These are phyloP conservation scores for Curvularia eragrostidis DNA, from an alignment of 2,329 filamentous ascomycete genomes.

Conservation along the genomic window DNA sequence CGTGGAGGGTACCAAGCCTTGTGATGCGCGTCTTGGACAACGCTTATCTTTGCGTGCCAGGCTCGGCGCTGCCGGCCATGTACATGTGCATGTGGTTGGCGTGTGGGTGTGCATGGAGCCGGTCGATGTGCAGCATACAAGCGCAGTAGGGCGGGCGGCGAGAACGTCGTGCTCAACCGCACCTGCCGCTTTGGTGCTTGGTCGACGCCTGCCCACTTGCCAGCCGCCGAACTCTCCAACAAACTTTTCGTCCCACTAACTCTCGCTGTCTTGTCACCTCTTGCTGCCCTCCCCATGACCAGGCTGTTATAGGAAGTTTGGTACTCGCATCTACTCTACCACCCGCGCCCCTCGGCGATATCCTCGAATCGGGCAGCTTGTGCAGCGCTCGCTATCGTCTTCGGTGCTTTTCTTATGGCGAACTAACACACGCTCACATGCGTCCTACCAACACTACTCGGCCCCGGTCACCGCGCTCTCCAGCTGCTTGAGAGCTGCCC, in stretches of 20 bases:
- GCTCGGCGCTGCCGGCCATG: neutral
- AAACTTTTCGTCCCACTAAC: neutral
- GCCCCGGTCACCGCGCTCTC: conserved; percentile 62
- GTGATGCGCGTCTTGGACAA: conserved; percentile 19
- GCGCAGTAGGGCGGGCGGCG: neutral
- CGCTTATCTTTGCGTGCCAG: conserved; percentile 9
- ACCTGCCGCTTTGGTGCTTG: conserved; percentile 2
- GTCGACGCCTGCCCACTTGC: neutral
- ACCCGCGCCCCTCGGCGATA: neutral
- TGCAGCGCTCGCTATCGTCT: conserved; percentile 1
- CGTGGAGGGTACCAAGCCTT: conserved; percentile 16
- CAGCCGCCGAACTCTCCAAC: neutral
- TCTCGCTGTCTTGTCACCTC: neutral
- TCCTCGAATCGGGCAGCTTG: conserved; percentile 1
- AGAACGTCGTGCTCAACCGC: neutral
- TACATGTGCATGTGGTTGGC: neutral
- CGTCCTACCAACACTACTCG: conserved; percentile 7
- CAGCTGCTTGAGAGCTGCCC: conserved; percentile 65
- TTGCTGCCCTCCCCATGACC: conserved; percentile 2
- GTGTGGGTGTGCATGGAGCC: neutral
- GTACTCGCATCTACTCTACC: conserved; percentile 5
- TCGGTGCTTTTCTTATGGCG: neutral
- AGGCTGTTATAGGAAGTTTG: conserved; percentile 26
- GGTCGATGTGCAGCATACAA: neutral
- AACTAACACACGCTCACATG: neutral